Evolutionary conservation across 352 stramenopile genomes (phyloP), one percentile per base, ranked within the genome.

Genomic region (Pseudoperonospora humuli): DNA sequence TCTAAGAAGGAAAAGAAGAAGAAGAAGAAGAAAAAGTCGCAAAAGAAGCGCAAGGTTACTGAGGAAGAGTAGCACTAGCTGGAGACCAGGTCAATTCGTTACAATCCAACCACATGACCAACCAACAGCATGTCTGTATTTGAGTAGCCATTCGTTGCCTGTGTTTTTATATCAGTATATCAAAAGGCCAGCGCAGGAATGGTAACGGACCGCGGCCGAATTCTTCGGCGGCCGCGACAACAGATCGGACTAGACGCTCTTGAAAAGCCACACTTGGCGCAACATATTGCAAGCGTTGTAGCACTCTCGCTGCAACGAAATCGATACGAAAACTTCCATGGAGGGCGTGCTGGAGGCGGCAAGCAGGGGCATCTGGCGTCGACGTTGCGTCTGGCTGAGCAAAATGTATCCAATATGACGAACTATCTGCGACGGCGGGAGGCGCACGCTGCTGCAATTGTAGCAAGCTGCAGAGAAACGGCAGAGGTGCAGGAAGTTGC

Each of bases 21-120:
- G 25, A 71, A 70, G 58, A 79, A 79, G 54, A 81, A 78, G 56
- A 80, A 80, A 50, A 83, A 83, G 52, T 81, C 78, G 51, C 61
- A 80, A 39, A 86, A 81, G 47, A 83, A 78, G 44, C 53, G 46
- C 31, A 78, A 76, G 43, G 42, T 43, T 19, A 53, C 23, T 17
- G 44, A 45, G 25, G 53, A 62, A 59, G 52, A 67, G 46, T 67
- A 63, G 19, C 15, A 33, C 15, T 11, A 25, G 39, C 19, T 41
- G 46, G n/a, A 49, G 23, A 27, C n/a, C 10, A 29, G 17, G 17
- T 44, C 8, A 3, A 4, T 15, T 28, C 17, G 20, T 19, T 27
- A n/a, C 45, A 60, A 61, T 43, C 43, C 21, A 47, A 13, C 13
- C 23, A 37, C 21, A 26, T 42, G 14, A 35, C 45, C 38, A 15